Evolutionary conservation across 2,329 filamentous ascomycete species (phyloP).

Genomic region (Byssothecium circinans): DNA sequence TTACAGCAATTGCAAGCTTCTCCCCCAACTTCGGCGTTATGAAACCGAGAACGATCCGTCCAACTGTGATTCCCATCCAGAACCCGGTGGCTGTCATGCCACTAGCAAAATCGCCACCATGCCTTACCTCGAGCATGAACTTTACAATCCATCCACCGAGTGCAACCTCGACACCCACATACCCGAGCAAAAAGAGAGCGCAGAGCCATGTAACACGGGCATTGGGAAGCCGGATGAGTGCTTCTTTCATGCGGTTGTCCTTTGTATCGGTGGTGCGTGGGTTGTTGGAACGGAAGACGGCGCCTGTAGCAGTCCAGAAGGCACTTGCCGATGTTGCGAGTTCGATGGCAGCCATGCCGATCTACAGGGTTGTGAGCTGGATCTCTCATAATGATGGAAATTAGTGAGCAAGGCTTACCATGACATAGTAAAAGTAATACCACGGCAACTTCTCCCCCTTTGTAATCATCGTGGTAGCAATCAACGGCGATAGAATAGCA

Average conservation of each 20-base stretch:
- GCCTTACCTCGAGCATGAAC: conserved; percentile 80
- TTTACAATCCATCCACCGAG: conserved; percentile 81
- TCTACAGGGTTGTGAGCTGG: conserved; percentile 30
- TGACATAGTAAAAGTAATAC: conserved; percentile 77
- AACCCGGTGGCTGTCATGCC: conserved; percentile 79
- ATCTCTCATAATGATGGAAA: not conserved
- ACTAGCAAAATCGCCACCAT: conserved; percentile 68
- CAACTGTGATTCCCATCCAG: conserved; percentile 80
- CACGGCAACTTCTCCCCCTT: conserved; percentile 60
- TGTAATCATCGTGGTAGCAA: conserved; percentile 73
- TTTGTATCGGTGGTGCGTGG: conserved; percentile 47
- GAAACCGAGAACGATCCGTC: conserved; percentile 73
- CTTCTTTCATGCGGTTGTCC: conserved; percentile 55
- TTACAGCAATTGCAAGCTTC: conserved; percentile 56
- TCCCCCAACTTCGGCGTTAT: conserved; percentile 74
- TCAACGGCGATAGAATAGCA: conserved; percentile 67
- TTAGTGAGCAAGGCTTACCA: conserved; percentile 53
- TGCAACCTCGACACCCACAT: conserved; percentile 77
- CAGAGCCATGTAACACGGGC: conserved; percentile 71
- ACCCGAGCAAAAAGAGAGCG: conserved; percentile 73
- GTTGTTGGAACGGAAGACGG: conserved; percentile 57
- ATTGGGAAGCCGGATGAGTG: conserved; percentile 49
- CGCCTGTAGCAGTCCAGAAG: conserved; percentile 67
- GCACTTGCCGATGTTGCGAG: conserved; percentile 53
- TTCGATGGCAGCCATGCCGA: conserved; percentile 61